Conservation (phyloP, 1,284 basidiomycete species). For the Cryptococcus sp. region DNA sequence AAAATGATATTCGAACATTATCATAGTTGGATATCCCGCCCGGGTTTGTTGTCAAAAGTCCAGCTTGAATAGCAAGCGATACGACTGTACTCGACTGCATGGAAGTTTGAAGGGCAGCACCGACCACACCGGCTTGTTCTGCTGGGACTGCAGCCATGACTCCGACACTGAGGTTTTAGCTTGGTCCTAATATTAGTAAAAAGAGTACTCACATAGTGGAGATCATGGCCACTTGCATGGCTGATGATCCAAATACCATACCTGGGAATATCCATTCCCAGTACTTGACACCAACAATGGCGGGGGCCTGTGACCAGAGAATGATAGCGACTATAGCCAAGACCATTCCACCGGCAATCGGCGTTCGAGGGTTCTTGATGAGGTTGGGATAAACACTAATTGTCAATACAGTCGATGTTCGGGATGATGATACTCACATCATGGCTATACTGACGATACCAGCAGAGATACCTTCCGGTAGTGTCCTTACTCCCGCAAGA, state of each 20-base stretch:
- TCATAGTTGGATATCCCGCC: conserved; percentile 28
- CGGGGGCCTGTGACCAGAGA: conserved; percentile 5
- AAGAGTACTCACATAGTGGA: conserved; percentile 10
- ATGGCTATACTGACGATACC: conserved; percentile 13
- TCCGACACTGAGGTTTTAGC: conserved; percentile 23
- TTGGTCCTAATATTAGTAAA: background rate
- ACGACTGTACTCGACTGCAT: conserved; percentile 28
- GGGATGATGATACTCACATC: too few relatives aligned
- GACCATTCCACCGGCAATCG: conserved; percentile 9
- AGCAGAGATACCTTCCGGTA: conserved; percentile 26
- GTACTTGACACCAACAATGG: conserved; percentile 5
- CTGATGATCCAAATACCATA: conserved; percentile 12
- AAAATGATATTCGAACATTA: conserved; percentile 32
- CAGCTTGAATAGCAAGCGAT: conserved; percentile 39
- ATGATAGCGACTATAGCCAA: conserved; percentile 8
- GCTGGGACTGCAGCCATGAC: conserved; percentile 36
- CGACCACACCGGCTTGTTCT: conserved; percentile 33
- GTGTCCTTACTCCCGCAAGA: conserved; percentile 26
- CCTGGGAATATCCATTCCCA: conserved; percentile 12
- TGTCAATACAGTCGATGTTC: too few relatives aligned
- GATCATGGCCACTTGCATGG: conserved; percentile 9
- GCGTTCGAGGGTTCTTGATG: background rate
- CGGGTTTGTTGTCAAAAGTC: conserved; percentile 33
- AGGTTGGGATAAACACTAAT: background rate
- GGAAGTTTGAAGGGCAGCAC: conserved; percentile 36